Evolutionary conservation across 2,329 filamentous ascomycete genomes (phyloP).

Genomic region (Chalaropsis thielavioides): DNA sequence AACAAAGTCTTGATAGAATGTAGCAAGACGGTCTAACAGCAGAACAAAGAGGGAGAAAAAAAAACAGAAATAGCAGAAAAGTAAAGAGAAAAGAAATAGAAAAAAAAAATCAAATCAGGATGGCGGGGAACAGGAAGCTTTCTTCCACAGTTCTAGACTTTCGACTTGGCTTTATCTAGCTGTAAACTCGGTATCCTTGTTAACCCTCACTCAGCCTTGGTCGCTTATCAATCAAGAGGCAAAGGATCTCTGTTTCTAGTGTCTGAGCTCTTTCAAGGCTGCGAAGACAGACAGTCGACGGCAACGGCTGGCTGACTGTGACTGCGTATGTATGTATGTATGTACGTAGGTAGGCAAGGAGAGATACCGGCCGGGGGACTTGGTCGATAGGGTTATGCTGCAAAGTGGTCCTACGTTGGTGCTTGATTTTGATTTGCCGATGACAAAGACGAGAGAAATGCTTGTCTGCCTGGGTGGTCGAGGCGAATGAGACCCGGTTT

Average conservation of each 20-base stretch:
- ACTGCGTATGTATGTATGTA: too few species aligned
- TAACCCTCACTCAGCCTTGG: background rate
- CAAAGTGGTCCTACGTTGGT: background rate
- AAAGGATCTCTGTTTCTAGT: background rate
- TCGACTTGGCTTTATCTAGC: background rate
- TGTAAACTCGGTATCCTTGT: slow-evolving; percentile 1
- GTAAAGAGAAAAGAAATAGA: background rate
- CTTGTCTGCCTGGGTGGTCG: background rate
- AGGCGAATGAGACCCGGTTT: background rate
- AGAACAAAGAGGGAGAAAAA: background rate
- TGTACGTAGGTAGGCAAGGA: too few species aligned
- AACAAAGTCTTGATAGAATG: background rate
- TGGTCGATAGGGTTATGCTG: background rate
- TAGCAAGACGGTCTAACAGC: background rate
- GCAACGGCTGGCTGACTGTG: background rate
- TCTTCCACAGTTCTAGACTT: slow-evolving; percentile 1
- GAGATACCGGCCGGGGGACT: background rate
- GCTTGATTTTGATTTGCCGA: background rate
- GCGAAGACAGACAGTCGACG: background rate
- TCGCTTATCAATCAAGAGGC: background rate
- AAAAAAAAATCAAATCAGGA: slow-evolving; percentile 1
- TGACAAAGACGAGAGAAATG: background rate
- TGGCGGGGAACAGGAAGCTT: slow-evolving; percentile 4
- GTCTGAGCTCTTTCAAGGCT: background rate
- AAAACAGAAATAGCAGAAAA: background rate